Evolutionary conservation across 2,329 filamentous ascomycete genomes (phyloP).

Genomic region (Nothophoma quercina): DNA sequence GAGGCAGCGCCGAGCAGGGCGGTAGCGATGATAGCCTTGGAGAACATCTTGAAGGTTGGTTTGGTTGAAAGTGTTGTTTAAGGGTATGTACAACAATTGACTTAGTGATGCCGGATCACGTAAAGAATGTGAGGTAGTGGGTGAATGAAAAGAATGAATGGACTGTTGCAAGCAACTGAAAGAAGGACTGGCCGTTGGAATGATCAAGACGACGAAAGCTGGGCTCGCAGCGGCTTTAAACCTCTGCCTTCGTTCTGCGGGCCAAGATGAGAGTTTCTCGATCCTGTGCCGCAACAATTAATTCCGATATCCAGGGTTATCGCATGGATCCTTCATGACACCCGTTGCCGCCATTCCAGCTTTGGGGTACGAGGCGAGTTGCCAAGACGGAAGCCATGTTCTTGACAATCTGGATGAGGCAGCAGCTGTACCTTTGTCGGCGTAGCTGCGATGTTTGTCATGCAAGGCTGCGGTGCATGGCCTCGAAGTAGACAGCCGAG

Average conservation of each 20-base stretch:
- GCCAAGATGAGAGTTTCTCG: conserved; percentile 10
- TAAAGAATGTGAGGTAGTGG: conserved; percentile 29
- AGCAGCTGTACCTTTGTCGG: conserved; percentile 14
- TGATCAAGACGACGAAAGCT: conserved; percentile 12
- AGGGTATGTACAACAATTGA: conserved; percentile 16
- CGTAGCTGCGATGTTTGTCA: conserved; percentile 18
- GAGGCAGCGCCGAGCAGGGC: conserved; percentile 38
- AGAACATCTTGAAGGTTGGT: conserved; percentile 39
- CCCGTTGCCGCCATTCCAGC: conserved; percentile 22
- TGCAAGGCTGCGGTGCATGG: conserved; percentile 20
- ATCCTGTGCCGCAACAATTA: conserved; percentile 20
- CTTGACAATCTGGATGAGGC: conserved; percentile 27
- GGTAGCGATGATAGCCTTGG: conserved; percentile 36
- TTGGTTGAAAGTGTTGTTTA: conserved; percentile 16
- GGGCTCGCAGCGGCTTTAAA: conserved; percentile 22
- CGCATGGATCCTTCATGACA: conserved; percentile 28
- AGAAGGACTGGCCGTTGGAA: conserved; percentile 35
- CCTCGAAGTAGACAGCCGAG: conserved; percentile 24
- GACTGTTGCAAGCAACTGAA: conserved; percentile 26
- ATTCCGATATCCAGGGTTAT: conserved; percentile 27
- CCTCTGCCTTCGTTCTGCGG: neutral
- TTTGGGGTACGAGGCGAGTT: conserved; percentile 15
- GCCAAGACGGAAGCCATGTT: conserved; percentile 20
- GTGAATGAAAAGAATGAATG: conserved; percentile 28
- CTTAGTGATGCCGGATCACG: conserved; percentile 36